Evolutionary conservation across 1,284 basidiomycete species (phyloP), one percentile per base, ranked within the genome.

Genomic region (Ceratobasidium sp.): DNA sequence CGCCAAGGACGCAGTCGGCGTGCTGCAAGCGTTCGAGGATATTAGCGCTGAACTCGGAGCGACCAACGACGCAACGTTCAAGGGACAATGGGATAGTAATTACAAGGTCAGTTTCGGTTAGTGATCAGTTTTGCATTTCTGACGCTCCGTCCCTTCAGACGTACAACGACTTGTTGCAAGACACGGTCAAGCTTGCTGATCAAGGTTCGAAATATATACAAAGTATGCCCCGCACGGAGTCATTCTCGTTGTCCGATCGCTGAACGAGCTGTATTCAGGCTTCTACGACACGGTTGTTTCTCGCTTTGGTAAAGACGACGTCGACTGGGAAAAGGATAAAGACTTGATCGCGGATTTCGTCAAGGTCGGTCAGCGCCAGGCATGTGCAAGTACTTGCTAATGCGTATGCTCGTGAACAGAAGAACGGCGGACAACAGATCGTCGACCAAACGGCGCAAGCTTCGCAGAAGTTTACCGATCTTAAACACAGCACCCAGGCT

Each of bases 311-410:
- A 54, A 54, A 27, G 27, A 54, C 16, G 24, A 54, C 51, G 51
- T 54, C 1, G 51, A 54, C 19, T 58, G 54, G 54, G 54, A 58
- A 24, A 58, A 58, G 29, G 54, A 58, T n/a, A 58, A 58, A 29
- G 37, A 58, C 16, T 34, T 58, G 54, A 58, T 58, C 19, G 54
- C 54, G 11, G 54, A 58, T 16, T 58, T 58, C 31, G 54, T 37
- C 29, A 58, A 58, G 54, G 54, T 58, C 13, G 14, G 6, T 22
- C 24, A 56, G 14, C 4, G 14, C 6, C 14, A 16, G 16, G 29
- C 5, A 5, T 16, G 13, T 4, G 6, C 29, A 29, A 8, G 14
- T 5, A 31, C n/a, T 29, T 56, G 19, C 7, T 37, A 16, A 58
- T 29, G 4, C 31, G 31, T 7, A 34, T 3, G n/a, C 27, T 13